Evolutionary conservation across 805 yeast genomes (phyloP), one percentile per base, ranked within the genome.

Genomic region (Ogataea henricii): DNA sequence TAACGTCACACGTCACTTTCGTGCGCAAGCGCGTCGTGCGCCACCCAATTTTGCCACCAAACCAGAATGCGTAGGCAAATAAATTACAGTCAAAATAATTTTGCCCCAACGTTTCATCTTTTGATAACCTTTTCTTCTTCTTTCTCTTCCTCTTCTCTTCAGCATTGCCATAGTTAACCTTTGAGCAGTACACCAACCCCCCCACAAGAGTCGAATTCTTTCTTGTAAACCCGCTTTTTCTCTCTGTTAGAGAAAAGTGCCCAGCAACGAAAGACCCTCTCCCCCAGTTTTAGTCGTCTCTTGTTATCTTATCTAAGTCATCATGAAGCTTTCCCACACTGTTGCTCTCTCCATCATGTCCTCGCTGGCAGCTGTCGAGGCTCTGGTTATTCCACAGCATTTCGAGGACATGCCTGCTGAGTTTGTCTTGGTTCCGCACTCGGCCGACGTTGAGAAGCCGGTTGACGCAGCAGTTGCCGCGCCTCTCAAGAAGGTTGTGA

Each of bases 361-460:
- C 13, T 53, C 67, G 10, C 44, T 64, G 50, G 55, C 64, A 14
- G 77, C 79, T 17, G 42, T 39, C 23, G 64, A 70, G 48, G 79
- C 80, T n/a, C 71, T 85, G 62, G 84, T 85, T 49, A 80, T 85
- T 54, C 92, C 92, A 5, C 32, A 47, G 10, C 27, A 47, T 6
- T 53, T 62, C 25, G 54, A 56, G 23, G 50, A 54, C 45, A 23
- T 49, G 20, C 62, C 65, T 14, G 20, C 49, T 12, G 51, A 53
- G 30, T 48, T 55, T 25, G 40, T 51, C 37, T 43, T 60, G 16
- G 52, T 46, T 13, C 33, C 43, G n/a, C 32, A 47, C 26, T 10
- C 25, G 25, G 47, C 43, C 16, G 38, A 35, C 12, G 22, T 13
- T 27, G n/a, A 12, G 6, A n/a, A n/a, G n/a, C n/a, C n/a, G n/a